phyloP scores from a whole-genome alignment of 176 grass and related monocot genomes.

The Oryza meyeriana region DNA sequence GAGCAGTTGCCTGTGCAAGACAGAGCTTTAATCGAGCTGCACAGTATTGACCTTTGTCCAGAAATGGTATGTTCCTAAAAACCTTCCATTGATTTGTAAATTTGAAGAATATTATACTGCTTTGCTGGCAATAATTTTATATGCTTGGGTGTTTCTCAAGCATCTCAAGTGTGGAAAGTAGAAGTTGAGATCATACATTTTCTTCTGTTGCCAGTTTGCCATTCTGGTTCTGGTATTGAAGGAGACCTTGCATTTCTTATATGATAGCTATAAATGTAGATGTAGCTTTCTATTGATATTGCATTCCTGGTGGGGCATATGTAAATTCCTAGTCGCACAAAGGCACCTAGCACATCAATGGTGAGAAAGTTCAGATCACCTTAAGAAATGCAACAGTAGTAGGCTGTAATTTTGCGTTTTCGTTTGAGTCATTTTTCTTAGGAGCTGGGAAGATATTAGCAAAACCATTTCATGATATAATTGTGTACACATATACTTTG shows the following conservation, averaged over 20 bases:
- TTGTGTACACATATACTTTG: background rate
- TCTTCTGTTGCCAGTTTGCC: background rate
- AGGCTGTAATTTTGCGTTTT: background rate
- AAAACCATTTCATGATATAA: background rate
- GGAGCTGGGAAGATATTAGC: constrained; percentile 1
- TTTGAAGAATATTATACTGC: constrained; percentile 13
- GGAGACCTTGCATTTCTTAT: background rate
- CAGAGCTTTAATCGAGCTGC: constrained; percentile 63
- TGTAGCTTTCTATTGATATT: background rate
- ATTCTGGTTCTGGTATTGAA: constrained; percentile 10
- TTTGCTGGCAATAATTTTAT: constrained; percentile 27
- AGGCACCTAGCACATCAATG: background rate
- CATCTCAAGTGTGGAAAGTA: background rate
- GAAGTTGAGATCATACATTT: background rate
- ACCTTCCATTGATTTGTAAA: constrained; percentile 8
- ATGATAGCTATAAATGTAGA: background rate
- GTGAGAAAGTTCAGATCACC: background rate
- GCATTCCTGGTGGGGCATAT: background rate
- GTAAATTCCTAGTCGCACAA: background rate
- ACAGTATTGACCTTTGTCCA: constrained; percentile 56
- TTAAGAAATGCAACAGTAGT: background rate
- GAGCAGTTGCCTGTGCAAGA: constrained; percentile 64
- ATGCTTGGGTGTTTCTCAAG: background rate
- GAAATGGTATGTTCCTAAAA: constrained; percentile 50
- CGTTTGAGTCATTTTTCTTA: background rate